Evolutionary conservation across 768 basidiomycete genomes (phyloP).

Genomic region (Lanmaoa rubissima): DNA sequence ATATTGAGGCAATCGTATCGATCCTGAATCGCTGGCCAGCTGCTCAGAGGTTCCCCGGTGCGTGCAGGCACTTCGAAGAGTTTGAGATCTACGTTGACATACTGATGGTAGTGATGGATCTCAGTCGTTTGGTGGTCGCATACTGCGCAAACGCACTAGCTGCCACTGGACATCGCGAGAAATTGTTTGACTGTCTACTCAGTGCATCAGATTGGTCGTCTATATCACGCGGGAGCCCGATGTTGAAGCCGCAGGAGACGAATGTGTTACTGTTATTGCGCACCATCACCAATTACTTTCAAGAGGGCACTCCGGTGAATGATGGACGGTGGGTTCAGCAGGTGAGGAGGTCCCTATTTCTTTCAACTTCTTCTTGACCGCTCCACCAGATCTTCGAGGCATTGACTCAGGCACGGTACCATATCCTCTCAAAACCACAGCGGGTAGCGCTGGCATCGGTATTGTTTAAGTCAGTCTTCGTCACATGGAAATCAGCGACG

Average conservation of each 20-base stretch:
- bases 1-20: conserved; percentile 60
- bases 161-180: conserved; percentile 41
- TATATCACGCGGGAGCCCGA: conserved; percentile 49
- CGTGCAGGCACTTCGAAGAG: conserved; percentile 5
- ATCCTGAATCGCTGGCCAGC: conserved; percentile 75
- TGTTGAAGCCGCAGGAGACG: conserved; percentile 75
- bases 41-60: conserved; percentile 71
- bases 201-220: conserved; percentile 62
- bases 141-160: conserved; percentile 56
- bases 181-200: conserved; percentile 63
- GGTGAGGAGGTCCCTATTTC: conserved; percentile 33
- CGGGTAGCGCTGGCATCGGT: conserved; percentile 79
- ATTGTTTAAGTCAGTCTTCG: conserved; percentile 75
- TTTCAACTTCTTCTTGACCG: conserved; percentile 4
- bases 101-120: conserved; percentile 68
- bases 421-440: conserved; percentile 61
- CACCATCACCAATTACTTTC: conserved; percentile 76
- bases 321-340: conserved; percentile 51
- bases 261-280: conserved; percentile 81
- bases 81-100: background rate
- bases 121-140: conserved; percentile 72
- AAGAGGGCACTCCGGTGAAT: conserved; percentile 45
- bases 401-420: conserved; percentile 50
- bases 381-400: conserved; percentile 52
- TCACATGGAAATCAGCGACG: background rate